phyloP scores from a whole-genome alignment of 1,284 basidiomycete genomes.

The Trametes sp. region DNA sequence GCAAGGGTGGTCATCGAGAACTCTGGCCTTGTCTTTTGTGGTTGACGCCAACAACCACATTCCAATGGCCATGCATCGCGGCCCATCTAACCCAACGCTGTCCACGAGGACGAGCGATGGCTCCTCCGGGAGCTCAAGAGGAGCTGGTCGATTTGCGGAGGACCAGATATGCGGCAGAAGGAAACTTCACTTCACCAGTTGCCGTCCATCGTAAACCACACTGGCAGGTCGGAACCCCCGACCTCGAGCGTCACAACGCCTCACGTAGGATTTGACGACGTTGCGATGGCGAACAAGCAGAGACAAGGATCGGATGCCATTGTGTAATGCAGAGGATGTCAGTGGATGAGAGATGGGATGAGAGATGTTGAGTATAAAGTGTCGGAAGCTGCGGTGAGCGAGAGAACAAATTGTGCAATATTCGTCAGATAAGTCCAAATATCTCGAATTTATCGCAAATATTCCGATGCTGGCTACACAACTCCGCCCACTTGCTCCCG shows the following conservation, averaged over 20 bases:
- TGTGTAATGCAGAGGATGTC: neutral
- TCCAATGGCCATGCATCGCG: neutral
- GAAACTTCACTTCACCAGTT: neutral
- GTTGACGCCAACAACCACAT: neutral
- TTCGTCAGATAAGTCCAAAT: conserved; percentile 4
- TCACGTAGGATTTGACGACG: too few species aligned
- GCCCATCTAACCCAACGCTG: neutral
- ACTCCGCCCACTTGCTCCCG: too few species aligned
- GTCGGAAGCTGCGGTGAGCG: conserved; percentile 1
- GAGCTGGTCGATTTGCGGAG: neutral
- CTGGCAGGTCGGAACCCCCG: neutral
- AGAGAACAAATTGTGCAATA: conserved; percentile 12
- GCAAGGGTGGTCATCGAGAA: neutral
- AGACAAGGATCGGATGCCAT: neutral
- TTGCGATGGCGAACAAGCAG: neutral
- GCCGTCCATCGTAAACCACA: neutral
- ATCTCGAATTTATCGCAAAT: neutral
- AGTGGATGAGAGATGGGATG: neutral
- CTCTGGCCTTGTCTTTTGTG: neutral
- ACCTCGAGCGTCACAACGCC: neutral
- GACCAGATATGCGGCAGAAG: neutral
- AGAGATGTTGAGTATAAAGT: neutral
- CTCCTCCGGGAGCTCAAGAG: neutral
- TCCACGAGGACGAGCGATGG: neutral
- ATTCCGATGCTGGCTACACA: neutral